Conservation (phyloP, 768 basidiomycete species). For the Mycena galopus region DNA sequence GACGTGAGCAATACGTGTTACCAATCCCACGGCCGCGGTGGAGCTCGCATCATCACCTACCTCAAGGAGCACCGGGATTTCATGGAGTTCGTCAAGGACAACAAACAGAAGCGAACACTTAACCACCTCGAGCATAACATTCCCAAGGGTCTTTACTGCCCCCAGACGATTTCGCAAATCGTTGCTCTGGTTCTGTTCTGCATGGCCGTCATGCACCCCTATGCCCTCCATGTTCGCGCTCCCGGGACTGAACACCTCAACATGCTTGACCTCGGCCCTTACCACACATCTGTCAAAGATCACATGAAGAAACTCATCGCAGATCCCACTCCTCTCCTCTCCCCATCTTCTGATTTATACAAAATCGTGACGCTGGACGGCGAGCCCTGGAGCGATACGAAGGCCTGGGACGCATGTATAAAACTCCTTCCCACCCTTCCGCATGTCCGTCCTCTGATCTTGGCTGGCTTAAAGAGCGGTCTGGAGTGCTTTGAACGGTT, state of each 20-base stretch:
- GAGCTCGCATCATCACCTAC: conserved; percentile 12
- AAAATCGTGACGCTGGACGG: background rate
- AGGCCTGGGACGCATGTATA: background rate
- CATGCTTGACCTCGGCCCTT: conserved; percentile 34
- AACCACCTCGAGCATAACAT: conserved; percentile 41
- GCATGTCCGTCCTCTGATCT: background rate
- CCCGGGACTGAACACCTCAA: conserved; percentile 21
- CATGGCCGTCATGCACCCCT: conserved; percentile 33
- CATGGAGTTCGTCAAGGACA: conserved; percentile 16
- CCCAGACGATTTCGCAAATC: conserved; percentile 31
- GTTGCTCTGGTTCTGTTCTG: conserved; percentile 29
- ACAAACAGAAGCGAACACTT: conserved; percentile 30
- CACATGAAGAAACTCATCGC: conserved; percentile 15
- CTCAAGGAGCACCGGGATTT: conserved; percentile 10
- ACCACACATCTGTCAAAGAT: conserved; percentile 17
- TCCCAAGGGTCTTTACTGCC: conserved; percentile 34
- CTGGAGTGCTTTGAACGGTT: conserved; percentile 1
- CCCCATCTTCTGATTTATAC: background rate
- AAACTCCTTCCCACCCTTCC: background rate
- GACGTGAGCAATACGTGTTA: conserved; percentile 39
- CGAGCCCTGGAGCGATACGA: background rate
- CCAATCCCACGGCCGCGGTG: conserved; percentile 33
- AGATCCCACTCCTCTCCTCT: background rate
- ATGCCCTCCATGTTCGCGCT: conserved; percentile 27
- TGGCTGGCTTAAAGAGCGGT: background rate